Evolutionary conservation across 2,329 filamentous ascomycete genomes (phyloP).

Genomic region (Didymella pinodella): DNA sequence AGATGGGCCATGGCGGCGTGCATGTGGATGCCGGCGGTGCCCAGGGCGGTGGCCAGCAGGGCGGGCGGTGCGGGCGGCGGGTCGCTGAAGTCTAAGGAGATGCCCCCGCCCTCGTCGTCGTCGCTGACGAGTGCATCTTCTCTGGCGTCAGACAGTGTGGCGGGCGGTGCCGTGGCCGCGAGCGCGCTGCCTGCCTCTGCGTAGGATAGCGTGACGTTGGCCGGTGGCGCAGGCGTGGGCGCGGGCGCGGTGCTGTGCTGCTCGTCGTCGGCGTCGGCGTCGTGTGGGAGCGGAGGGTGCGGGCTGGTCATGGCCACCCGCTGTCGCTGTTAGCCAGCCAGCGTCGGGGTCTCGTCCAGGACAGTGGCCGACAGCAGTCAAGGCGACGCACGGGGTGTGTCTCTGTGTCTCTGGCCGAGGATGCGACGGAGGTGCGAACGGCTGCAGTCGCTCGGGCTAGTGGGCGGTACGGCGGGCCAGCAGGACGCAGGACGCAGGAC

Average conservation of each 20-base stretch:
- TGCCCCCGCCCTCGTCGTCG: slow-evolving; percentile 38
- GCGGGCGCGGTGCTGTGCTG: slow-evolving; percentile 7
- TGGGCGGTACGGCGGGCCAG: slow-evolving; percentile 15
- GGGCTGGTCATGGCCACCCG: slow-evolving; percentile 41
- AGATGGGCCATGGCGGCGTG: slow-evolving; percentile 30
- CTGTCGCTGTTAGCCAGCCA: slow-evolving; percentile 11
- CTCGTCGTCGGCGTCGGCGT: slow-evolving; percentile 6
- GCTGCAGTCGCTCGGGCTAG: slow-evolving; percentile 12
- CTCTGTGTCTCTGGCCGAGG: background rate
- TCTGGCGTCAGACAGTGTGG: slow-evolving; percentile 41
- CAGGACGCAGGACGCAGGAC: background rate
- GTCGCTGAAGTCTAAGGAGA: slow-evolving; percentile 32
- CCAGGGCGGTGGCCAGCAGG: slow-evolving; percentile 6
- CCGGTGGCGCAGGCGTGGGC: slow-evolving; percentile 17
- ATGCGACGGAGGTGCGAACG: slow-evolving; percentile 9
- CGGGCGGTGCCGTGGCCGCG: slow-evolving; percentile 40
- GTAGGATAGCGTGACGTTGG: slow-evolving; percentile 21
- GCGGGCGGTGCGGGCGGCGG: slow-evolving; percentile 16
- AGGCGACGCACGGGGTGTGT: background rate
- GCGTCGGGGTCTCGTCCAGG: background rate
- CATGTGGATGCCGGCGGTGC: slow-evolving; percentile 16
- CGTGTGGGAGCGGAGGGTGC: slow-evolving; percentile 19
- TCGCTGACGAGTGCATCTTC: slow-evolving; percentile 26
- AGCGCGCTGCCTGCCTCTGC: slow-evolving; percentile 8
- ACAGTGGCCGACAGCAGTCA: background rate